These are phyloP conservation scores for Hypoxylon rubiginosum DNA, from an alignment of 2,329 filamentous ascomycete genomes.

Conservation along the genomic window DNA sequence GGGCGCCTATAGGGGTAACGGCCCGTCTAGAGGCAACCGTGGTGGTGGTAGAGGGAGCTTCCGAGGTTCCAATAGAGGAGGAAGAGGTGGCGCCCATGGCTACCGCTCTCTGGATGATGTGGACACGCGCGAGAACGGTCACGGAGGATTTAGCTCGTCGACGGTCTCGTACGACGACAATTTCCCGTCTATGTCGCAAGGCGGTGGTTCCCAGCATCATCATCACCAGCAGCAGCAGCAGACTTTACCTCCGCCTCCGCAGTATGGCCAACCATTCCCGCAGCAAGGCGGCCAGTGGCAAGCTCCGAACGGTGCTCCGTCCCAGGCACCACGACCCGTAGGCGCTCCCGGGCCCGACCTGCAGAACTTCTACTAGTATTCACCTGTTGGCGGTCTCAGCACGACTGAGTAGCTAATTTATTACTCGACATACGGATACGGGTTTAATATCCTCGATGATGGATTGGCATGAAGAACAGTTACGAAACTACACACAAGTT, in stretches of 20 bases:
- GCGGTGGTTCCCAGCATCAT: conserved; percentile 40
- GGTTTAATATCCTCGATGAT: neutral
- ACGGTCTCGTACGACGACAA: conserved; percentile 63
- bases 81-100: conserved; percentile 53
- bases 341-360: conserved; percentile 52
- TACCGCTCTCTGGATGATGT: conserved; percentile 79
- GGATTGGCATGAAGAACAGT: neutral
- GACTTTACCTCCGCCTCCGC: conserved; percentile 14
- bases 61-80: conserved; percentile 52
- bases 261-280: conserved; percentile 41
- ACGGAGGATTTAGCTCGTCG: conserved; percentile 56
- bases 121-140: conserved; percentile 62
- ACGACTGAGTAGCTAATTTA: neutral
- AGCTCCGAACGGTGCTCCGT: conserved; percentile 32
- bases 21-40: conserved; percentile 54
- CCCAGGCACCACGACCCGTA: conserved; percentile 23
- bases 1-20: conserved; percentile 50
- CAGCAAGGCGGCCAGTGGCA: conserved; percentile 45
- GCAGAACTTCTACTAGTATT: conserved; percentile 57
- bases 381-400: neutral
- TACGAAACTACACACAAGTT: too few species aligned
- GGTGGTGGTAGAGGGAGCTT: conserved; percentile 56
- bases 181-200: conserved; percentile 50
- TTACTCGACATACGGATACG: neutral
- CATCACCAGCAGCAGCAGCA: conserved; percentile 17